These are phyloP conservation scores for Metschnikowia proteae DNA, from an alignment of 805 yeast species.

Conservation along the genomic window DNA sequence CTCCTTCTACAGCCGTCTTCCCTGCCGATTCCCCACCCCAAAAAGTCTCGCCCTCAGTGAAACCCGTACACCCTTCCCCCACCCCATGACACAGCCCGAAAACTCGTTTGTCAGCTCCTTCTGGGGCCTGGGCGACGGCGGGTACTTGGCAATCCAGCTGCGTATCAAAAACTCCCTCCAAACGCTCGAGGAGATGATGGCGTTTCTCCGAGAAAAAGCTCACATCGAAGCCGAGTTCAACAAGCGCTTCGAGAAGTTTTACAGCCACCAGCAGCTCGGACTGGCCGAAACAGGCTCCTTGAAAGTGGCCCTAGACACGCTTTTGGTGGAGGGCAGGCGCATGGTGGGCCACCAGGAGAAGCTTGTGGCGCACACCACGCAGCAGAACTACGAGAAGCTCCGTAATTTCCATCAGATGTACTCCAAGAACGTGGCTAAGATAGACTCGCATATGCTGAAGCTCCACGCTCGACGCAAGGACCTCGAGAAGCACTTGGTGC, in stretches of 20 bases:
- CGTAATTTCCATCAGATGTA: slow-evolving; percentile 49
- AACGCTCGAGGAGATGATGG: slow-evolving; percentile 42
- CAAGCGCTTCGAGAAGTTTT: slow-evolving; percentile 48
- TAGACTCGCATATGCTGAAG: slow-evolving; percentile 55
- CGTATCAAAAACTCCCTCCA: slow-evolving; percentile 57
- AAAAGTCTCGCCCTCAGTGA: too few species aligned
- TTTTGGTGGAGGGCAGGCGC: slow-evolving; percentile 55
- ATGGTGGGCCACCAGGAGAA: slow-evolving; percentile 55
- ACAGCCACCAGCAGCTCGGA: slow-evolving; percentile 48
- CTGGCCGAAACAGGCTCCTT: slow-evolving; percentile 57
- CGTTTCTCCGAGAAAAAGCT: slow-evolving; percentile 40
- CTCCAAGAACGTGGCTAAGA: slow-evolving; percentile 50
- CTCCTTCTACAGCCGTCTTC: too few species aligned
- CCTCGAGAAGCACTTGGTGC: slow-evolving; percentile 33
- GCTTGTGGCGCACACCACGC: slow-evolving; percentile 49
- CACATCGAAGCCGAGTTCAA: slow-evolving; percentile 73
- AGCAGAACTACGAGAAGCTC: slow-evolving; percentile 46
- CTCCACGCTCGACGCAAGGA: slow-evolving; percentile 46
- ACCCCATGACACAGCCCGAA: slow-evolving; percentile 12
- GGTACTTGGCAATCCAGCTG: slow-evolving; percentile 51
- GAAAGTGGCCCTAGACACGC: slow-evolving; percentile 54
- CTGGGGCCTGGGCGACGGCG: slow-evolving; percentile 67
- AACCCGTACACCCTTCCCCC: too few species aligned
- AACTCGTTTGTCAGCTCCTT: slow-evolving; percentile 43
- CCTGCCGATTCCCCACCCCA: too few species aligned